Base-by-base conservation (phyloP, 192 early-diverging fungal genomes). In the Allomyces macrogynus region DNA sequence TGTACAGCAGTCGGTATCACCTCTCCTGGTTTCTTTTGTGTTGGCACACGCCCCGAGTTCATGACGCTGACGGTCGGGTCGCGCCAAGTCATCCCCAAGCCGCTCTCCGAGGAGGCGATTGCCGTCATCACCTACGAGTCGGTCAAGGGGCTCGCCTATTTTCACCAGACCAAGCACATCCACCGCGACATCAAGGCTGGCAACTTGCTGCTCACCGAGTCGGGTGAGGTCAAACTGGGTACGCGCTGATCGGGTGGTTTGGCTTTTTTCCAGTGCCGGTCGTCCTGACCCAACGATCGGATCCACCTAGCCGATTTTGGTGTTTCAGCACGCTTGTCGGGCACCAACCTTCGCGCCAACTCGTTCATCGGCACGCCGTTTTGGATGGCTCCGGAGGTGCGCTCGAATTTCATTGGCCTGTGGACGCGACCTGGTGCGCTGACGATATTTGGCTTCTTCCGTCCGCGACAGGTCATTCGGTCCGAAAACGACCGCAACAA, bases 301-400 rank as follows among this genome's bases (percentile, higher is more conserved):
- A 40, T 40, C 32, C 20, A 54, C 1, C 1, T 20, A 63, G 80
- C 78, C 32, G 82, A 84, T 71, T 84, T 84, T 71, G 82, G 82
- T 57, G 82, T 84, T 9, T 84, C 81, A 12, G 82, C 81, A 20
- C 75, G 81, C 63, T 65, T 84, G 63, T 72, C 70, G 62, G 61
- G 25, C 25, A 44, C 72, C 20, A 64, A 63, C 22, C 78, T 72
- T 23, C 69, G 72, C 5, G 81, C 81, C 3, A 68, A 74, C 23
- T 84, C 82, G 24, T 84, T 84, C 61, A 83, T 84, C 66, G 82
- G 82, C 32, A 84, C 82, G 3, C 82, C 82, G 76, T 83, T 67
- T 11, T 69, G 66, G 82, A 82, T 83, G 82, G 82, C 82, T 5
- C 82, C 82, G 12, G 82, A 84, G 69, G 82, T 84, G 5, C 82